Evolutionary conservation across 1,139 yeast species (phyloP).

Genomic region (Protomyces inouyei): DNA sequence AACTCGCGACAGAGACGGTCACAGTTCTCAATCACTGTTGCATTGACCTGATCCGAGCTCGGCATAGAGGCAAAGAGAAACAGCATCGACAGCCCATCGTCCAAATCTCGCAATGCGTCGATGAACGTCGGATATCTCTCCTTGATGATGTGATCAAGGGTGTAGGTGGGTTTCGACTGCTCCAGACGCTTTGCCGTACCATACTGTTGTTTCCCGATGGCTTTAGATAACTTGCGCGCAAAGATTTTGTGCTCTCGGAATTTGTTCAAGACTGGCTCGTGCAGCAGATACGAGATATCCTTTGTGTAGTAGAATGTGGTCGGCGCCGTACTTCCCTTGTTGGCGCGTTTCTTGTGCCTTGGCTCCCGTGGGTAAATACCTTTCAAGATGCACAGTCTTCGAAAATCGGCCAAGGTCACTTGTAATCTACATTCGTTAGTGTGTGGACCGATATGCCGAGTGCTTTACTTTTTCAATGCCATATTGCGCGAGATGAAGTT

Average conservation of each 20-base stretch:
- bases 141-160: slow-evolving; percentile 82
- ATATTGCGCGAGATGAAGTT: slow-evolving; percentile 91
- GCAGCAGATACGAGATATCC: slow-evolving; percentile 90
- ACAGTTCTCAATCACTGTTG: slow-evolving; percentile 79
- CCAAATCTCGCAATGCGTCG: slow-evolving; percentile 88
- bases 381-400: slow-evolving; percentile 76
- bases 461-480: slow-evolving; percentile 70
- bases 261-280: slow-evolving; percentile 87
- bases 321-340: slow-evolving; percentile 94
- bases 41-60: slow-evolving; percentile 76
- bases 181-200: slow-evolving; percentile 83
- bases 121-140: slow-evolving; percentile 93
- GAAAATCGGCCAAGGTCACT: slow-evolving; percentile 94
- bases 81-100: slow-evolving; percentile 92
- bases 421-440: slow-evolving; percentile 47
- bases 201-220: slow-evolving; percentile 88
- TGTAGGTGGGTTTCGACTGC: slow-evolving; percentile 72
- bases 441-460: not conserved
- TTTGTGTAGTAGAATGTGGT: slow-evolving; percentile 89
- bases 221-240: slow-evolving; percentile 82
- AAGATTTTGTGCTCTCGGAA: slow-evolving; percentile 95
- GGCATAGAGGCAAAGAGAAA: slow-evolving; percentile 93
- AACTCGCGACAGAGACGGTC: slow-evolving; percentile 85
- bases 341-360: slow-evolving; percentile 90
- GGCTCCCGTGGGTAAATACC: slow-evolving; percentile 93